A percentile compares a stretch with the other conserved stretches of the same genome.
Evolutionary conservation across 257 asterid genomes (phyloP).

Genomic region (Fraxinus pennsylvanica): DNA sequence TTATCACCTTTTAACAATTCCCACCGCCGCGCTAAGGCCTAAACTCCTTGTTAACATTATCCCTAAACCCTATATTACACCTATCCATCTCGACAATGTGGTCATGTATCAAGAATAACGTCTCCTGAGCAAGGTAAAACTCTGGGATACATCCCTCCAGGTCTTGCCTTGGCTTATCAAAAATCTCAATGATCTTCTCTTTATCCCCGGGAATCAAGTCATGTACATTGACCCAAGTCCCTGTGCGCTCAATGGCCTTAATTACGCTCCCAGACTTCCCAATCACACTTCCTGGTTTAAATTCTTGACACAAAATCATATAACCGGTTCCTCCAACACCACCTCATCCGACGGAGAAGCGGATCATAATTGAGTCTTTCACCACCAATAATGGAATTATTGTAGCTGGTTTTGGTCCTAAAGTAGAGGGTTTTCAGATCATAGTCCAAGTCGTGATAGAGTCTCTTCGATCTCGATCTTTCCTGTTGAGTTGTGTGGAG

Average conservation of each 20-base stretch:
- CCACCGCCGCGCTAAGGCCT: slow-evolving; percentile 31
- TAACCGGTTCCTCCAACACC: slow-evolving; percentile 61
- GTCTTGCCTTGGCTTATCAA: slow-evolving; percentile 72
- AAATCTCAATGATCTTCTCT: slow-evolving; percentile 88
- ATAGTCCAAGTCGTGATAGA: slow-evolving; percentile 65
- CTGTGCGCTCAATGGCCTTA: slow-evolving; percentile 81
- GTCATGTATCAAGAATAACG: slow-evolving; percentile 77
- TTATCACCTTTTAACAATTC: slow-evolving; percentile 50
- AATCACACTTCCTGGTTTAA: slow-evolving; percentile 88
- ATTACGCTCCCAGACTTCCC: slow-evolving; percentile 90
- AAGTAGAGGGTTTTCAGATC: slow-evolving; percentile 54
- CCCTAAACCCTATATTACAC: slow-evolving; percentile 43
- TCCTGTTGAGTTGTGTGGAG: too few species aligned
- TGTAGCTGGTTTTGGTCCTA: slow-evolving; percentile 44
- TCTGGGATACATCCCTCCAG: slow-evolving; percentile 75
- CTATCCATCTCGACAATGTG: slow-evolving; percentile 75
- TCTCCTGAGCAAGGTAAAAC: slow-evolving; percentile 92
- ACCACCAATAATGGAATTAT: slow-evolving; percentile 39
- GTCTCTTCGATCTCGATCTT: slow-evolving; percentile 77
- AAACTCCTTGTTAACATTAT: slow-evolving; percentile 50
- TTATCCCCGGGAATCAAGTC: slow-evolving; percentile 80
- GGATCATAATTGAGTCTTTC: slow-evolving; percentile 49
- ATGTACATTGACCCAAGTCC: slow-evolving; percentile 93
- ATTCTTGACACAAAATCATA: slow-evolving; percentile 78
- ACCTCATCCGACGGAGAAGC: slow-evolving; percentile 31